Evolutionary conservation across 371 early-diverging fungal species (phyloP).

Genomic region (Mucor mucedo): DNA sequence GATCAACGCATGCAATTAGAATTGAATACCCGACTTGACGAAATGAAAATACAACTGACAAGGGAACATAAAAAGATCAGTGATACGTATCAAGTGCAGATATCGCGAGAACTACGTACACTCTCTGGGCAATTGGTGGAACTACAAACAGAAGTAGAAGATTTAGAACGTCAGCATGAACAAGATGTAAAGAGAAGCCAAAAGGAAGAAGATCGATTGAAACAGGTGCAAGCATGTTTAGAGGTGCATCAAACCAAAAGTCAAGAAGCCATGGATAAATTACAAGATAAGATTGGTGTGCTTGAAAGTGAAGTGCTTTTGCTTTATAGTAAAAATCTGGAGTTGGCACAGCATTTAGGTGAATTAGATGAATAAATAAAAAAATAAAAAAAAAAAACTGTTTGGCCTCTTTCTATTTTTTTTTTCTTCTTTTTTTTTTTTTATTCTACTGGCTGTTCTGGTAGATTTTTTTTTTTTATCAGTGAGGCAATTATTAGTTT

Average conservation of each 20-base stretch:
- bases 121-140: conserved; percentile 24
- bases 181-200: neutral
- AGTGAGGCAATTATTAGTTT: neutral
- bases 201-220: neutral
- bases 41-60: conserved; percentile 8
- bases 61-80: neutral
- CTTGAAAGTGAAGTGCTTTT: conserved; percentile 28
- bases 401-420: neutral
- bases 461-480: neutral
- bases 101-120: conserved; percentile 28
- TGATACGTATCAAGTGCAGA: conserved; percentile 16
- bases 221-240: neutral
- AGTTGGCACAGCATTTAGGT: conserved; percentile 28
- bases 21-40: conserved; percentile 7
- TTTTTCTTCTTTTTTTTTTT: too few relatives aligned
- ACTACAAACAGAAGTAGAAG: conserved; percentile 28
- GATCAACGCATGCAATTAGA: conserved; percentile 16
- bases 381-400: neutral
- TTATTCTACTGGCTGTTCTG: neutral
- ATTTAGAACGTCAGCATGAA: conserved; percentile 14
- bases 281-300: conserved; percentile 6
- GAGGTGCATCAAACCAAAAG: neutral
- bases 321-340: conserved; percentile 29
- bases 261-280: neutral
- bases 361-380: conserved; percentile 23